Conservation (phyloP, 257 asterid genomes). For the Buddleja alternifolia region DNA sequence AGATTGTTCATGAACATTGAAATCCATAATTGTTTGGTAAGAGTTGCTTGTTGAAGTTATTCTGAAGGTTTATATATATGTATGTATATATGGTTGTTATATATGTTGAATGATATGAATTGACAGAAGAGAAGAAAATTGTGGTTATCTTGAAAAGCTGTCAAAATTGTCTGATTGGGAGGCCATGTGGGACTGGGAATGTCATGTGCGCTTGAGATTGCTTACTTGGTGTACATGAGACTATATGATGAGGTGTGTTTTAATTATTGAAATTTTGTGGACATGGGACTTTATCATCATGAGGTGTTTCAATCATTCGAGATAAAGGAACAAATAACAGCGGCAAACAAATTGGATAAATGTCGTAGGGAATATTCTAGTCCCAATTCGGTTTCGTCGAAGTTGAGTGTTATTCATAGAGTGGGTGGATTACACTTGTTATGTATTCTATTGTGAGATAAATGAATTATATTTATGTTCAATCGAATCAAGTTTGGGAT, state of each 20-base stretch:
- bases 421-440: too few relatives aligned
- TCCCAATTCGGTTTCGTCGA: too few relatives aligned
- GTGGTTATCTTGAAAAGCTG: constrained; percentile 42
- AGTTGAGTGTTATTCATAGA: too few relatives aligned
- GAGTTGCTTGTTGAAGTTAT: constrained; percentile 20
- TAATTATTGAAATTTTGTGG: constrained; percentile 17
- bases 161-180: constrained; percentile 48
- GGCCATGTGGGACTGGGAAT: constrained; percentile 56
- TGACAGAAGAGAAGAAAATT: constrained; percentile 8
- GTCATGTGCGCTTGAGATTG: constrained; percentile 39
- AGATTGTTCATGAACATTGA: constrained; percentile 22
- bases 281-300: too few relatives aligned
- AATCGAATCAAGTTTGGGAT: too few relatives aligned
- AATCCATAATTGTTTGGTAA: constrained; percentile 41
- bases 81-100: constrained; percentile 12
- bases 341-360: too few relatives aligned
- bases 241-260: constrained; percentile 15
- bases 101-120: constrained; percentile 22
- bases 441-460: too few relatives aligned
- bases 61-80: constrained; percentile 24
- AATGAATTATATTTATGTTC: too few relatives aligned
- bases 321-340: too few relatives aligned
- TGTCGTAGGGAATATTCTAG: too few relatives aligned
- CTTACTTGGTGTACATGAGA: constrained; percentile 36
- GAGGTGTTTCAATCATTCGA: too few relatives aligned